phyloP scores from a whole-genome alignment of 139 green algal species.

The Picochlorum costavermella region DNA sequence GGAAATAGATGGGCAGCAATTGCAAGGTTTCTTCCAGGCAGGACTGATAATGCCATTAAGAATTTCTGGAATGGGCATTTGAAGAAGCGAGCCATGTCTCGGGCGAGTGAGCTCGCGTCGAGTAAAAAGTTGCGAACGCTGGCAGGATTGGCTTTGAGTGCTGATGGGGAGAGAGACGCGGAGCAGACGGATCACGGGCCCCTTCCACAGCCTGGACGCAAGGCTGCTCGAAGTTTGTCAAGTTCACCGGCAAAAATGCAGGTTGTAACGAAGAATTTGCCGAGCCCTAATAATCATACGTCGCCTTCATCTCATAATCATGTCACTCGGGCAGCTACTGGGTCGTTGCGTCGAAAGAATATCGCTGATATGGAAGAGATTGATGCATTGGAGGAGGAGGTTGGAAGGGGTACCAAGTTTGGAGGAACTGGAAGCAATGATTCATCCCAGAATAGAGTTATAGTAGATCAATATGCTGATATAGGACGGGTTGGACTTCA shows the following conservation, averaged over 20 bases:
- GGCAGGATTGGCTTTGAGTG: slow-evolving; percentile 15
- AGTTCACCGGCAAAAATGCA: not conserved
- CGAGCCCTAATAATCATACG: not conserved
- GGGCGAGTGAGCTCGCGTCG: slow-evolving; percentile 5
- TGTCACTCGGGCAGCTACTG: slow-evolving; percentile 25
- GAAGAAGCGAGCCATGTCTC: slow-evolving; percentile 12
- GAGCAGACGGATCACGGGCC: not conserved
- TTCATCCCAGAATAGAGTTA: slow-evolving; percentile 27
- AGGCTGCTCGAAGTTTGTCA: not conserved
- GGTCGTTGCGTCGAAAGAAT: slow-evolving; percentile 11
- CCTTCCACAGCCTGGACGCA: not conserved
- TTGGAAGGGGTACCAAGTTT: not conserved
- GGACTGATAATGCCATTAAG: slow-evolving; percentile 79
- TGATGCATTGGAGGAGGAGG: slow-evolving; percentile 8
- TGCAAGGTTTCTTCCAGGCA: slow-evolving; percentile 51
- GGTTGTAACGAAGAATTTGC: not conserved
- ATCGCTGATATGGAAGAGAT: slow-evolving; percentile 9
- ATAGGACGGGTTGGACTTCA: not conserved
- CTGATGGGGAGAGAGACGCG: slow-evolving; percentile 8
- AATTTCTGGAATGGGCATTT: slow-evolving; percentile 71
- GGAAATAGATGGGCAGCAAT: slow-evolving; percentile 63
- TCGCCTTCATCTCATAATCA: slow-evolving; percentile 11
- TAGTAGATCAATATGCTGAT: slow-evolving; percentile 22
- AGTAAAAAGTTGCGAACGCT: slow-evolving; percentile 24
- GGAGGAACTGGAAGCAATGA: slow-evolving; percentile 15